Evolutionary conservation across 2,329 filamentous ascomycete species (phyloP).

Genomic region (Apiospora arundinis): DNA sequence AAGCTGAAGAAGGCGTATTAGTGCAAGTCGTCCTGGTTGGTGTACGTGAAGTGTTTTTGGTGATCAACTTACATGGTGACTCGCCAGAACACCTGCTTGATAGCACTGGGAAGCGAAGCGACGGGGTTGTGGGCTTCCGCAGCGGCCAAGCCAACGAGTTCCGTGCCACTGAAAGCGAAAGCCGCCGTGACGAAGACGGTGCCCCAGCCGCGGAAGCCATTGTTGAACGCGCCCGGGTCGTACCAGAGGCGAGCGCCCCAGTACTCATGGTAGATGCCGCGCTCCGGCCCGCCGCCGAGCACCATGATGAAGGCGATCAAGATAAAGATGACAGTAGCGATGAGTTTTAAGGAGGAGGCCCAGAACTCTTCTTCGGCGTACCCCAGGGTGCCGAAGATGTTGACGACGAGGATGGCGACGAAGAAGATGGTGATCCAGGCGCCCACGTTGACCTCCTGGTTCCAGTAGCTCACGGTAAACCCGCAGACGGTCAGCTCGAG

Average conservation of each 20-base stretch:
- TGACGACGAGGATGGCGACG: conserved; percentile 56
- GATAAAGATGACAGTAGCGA: conserved; percentile 67
- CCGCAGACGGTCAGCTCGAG: conserved; percentile 56
- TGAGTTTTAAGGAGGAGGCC: conserved; percentile 62
- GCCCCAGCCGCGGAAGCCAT: conserved; percentile 78
- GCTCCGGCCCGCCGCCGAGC: conserved; percentile 63
- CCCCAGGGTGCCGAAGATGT: conserved; percentile 62
- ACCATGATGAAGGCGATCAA: conserved; percentile 65
- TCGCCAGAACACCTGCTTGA: conserved; percentile 77
- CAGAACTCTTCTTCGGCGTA: conserved; percentile 68
- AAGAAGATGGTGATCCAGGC: conserved; percentile 66
- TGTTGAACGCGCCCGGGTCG: conserved; percentile 64
- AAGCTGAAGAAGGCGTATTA: conserved; percentile 42
- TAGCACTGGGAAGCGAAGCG: conserved; percentile 77
- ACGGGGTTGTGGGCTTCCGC: conserved; percentile 74
- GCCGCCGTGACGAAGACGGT: conserved; percentile 75
- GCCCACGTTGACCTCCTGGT: conserved; percentile 48
- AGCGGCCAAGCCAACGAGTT: conserved; percentile 76
- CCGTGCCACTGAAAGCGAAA: conserved; percentile 76
- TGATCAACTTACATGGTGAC: conserved; percentile 49
- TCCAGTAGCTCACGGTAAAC: conserved; percentile 57
- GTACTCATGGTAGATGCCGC: conserved; percentile 52
- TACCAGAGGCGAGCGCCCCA: conserved; percentile 58
- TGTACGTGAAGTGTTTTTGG: neutral
- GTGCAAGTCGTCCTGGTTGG: neutral